These are phyloP conservation scores for Gnomoniopsis smithogilvyi DNA, from an alignment of 2,329 filamentous ascomycete genomes.

Conservation along the genomic window DNA sequence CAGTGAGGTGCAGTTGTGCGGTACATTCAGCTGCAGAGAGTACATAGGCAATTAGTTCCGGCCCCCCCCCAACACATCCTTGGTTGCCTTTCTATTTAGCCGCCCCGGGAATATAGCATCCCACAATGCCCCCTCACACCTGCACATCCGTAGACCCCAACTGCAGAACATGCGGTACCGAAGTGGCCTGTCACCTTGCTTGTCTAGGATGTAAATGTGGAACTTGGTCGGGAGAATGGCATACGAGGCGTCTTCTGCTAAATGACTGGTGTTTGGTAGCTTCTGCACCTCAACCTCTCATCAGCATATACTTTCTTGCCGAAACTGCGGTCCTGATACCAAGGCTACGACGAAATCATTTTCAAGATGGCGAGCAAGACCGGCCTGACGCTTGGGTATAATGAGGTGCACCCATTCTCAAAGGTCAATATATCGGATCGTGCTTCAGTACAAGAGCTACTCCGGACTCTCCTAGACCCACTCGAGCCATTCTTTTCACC, in stretches of 20 bases:
- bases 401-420: constrained; percentile 53
- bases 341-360: neutral
- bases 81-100: neutral
- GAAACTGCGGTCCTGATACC: neutral
- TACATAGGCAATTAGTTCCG: neutral
- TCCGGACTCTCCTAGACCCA: constrained; percentile 64
- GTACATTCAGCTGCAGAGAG: neutral
- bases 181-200: neutral
- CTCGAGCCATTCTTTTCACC: constrained; percentile 71
- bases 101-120: neutral
- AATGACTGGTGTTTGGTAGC: constrained; percentile 20
- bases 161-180: neutral
- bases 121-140: constrained; percentile 1
- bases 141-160: neutral
- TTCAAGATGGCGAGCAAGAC: constrained; percentile 17
- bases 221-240: constrained; percentile 12
- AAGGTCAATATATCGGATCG: constrained; percentile 47
- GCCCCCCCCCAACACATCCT: neutral
- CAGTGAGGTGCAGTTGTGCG: too few species aligned
- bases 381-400: constrained; percentile 47
- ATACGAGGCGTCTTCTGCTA: constrained; percentile 5
- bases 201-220: neutral
- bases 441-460: constrained; percentile 57
- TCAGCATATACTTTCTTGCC: constrained; percentile 19
- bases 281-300: constrained; percentile 14